phyloP scores from a whole-genome alignment of 2,329 filamentous ascomycete species.

The Magnaporthiopsis poae region DNA sequence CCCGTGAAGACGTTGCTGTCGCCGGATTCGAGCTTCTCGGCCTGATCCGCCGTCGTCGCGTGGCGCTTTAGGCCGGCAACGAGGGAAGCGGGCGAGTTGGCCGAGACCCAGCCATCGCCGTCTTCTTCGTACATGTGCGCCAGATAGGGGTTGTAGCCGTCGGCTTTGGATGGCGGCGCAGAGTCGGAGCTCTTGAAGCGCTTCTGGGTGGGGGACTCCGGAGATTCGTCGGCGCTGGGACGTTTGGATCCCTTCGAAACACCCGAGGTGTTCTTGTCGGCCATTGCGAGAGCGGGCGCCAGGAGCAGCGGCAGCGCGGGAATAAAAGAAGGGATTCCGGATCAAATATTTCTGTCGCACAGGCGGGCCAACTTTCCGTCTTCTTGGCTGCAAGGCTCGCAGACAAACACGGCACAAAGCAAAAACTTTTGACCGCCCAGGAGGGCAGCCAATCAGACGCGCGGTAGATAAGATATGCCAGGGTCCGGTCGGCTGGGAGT shows the following conservation, averaged over 20 bases:
- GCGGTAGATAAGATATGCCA: slow-evolving; percentile 4
- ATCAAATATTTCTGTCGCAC: not conserved
- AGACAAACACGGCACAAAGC: slow-evolving; percentile 4
- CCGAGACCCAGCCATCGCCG: slow-evolving; percentile 26
- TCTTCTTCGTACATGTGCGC: slow-evolving; percentile 68
- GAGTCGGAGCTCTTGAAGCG: slow-evolving; percentile 16
- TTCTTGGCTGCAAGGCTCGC: not conserved
- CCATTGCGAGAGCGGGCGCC: slow-evolving; percentile 11
- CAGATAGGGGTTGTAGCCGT: slow-evolving; percentile 70
- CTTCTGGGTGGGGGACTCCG: slow-evolving; percentile 23
- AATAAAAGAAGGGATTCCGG: not conserved
- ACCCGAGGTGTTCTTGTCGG: slow-evolving; percentile 21
- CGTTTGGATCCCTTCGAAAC: slow-evolving; percentile 31
- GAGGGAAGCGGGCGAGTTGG: slow-evolving; percentile 29
- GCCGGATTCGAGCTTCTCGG: slow-evolving; percentile 64
- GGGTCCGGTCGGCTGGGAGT: not conserved
- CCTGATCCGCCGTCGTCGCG: slow-evolving; percentile 67
- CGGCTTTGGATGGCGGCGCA: slow-evolving; percentile 7
- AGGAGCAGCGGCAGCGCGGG: not conserved
- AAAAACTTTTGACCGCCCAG: slow-evolving; percentile 9
- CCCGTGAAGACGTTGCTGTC: slow-evolving; percentile 80
- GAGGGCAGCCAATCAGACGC: not conserved
- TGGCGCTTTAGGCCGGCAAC: slow-evolving; percentile 65
- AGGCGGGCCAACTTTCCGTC: not conserved
- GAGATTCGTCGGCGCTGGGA: slow-evolving; percentile 33